phyloP scores from a whole-genome alignment of 345 rosid species.

The Sonneratia alba region DNA sequence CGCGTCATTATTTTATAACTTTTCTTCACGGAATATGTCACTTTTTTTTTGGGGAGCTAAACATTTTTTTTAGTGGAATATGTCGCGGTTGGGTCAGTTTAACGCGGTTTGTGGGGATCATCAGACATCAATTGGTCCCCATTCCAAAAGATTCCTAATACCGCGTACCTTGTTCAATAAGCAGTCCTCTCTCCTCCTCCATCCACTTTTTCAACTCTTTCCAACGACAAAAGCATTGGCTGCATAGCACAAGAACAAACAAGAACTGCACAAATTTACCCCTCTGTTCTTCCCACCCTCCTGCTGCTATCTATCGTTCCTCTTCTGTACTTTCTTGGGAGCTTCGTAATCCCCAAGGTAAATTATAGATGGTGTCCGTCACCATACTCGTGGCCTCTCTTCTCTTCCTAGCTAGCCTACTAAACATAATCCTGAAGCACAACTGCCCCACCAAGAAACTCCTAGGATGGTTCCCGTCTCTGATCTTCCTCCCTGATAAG shows the following conservation, averaged over 20 bases:
- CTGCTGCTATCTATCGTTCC: no score
- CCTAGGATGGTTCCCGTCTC: slow-evolving; percentile 11
- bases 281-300: not conserved
- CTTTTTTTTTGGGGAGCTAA: no score
- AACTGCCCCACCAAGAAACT: slow-evolving; percentile 23
- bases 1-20: no score
- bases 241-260: not conserved
- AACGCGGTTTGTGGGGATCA: slow-evolving; percentile 11
- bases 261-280: not conserved
- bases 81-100: not conserved
- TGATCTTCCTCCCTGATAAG: not conserved
- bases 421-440: slow-evolving; percentile 18
- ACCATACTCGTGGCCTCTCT: slow-evolving; percentile 8
- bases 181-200: not conserved
- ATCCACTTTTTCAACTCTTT: not conserved
- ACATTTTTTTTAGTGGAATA: no score
- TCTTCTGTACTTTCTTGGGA: not conserved
- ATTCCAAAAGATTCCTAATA: not conserved
- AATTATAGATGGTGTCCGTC: slow-evolving; percentile 7
- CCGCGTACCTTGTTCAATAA: slow-evolving; percentile 6
- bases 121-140: not conserved
- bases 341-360: not conserved
- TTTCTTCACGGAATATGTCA: no score
- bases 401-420: slow-evolving; percentile 29
- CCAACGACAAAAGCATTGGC: no score